Evolutionary conservation across 306 rosid genomes (phyloP), one percentile per base, ranked within the genome.

Genomic region (Casuarina glauca): DNA sequence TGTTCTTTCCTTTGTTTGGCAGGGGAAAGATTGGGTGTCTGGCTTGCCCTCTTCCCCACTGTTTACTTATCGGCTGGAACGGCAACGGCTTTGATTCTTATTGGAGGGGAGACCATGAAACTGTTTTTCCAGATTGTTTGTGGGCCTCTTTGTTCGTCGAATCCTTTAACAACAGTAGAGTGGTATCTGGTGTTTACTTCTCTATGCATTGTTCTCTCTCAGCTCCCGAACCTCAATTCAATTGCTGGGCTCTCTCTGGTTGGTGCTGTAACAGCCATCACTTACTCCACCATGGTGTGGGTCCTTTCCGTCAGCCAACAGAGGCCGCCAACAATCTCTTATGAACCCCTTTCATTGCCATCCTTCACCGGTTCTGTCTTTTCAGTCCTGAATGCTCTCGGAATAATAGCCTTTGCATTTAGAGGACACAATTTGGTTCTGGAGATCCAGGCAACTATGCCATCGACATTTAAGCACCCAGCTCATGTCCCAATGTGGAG

Each of bases 401-500:
- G 99, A 77, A 93, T 95, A 43, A 68, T 95, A 66, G 99, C 99
- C 72, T 95, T 95, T 80, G 97, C 99, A 71, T 95, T 95, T 84
- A 86, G 99, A 82, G 99, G 99, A 38, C 99, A 95, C 89, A 95
- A 95, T 78, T 79, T 95, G 72, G 97, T 84, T 51, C 75, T 93
- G 10, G 99, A 95, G 86, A 90, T 95, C 85, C 99, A 95, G 99
- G 85, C 99, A 49, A 95, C 99, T 75, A 95, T 95, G 99, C 99
- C 99, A 26, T 95, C 99, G 20, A 95, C 97, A 54, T 95, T 95
- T 75, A 95, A 95, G 88, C 96, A 95, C 78, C 99, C 99, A 8
- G 99, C 99, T 85, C 97, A 93, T 64, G 97, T 95, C 55, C 99
- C 99, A 13, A 95, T 95, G 99, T 95, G 99, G 99, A 93, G 86